Conservation (phyloP, 2,329 filamentous ascomycete genomes). For the Akanthomyces uredinophilus region DNA sequence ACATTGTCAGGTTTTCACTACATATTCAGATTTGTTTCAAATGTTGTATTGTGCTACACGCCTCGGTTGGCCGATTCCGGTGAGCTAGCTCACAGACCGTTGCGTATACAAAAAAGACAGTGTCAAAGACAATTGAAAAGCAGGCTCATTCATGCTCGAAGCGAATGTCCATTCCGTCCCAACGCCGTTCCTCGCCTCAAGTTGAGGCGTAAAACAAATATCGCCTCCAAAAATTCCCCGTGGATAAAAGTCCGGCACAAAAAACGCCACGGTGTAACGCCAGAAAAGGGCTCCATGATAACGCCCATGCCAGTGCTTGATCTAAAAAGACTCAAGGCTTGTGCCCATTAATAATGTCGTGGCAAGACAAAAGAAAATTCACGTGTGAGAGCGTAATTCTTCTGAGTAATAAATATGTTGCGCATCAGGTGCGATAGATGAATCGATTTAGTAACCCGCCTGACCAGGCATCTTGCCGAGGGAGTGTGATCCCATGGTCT, state of each 20-base stretch:
- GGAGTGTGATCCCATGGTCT: constrained; percentile 41
- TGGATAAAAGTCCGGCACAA: not conserved
- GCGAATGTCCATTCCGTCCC: constrained; percentile 11
- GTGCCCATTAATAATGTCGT: constrained; percentile 5
- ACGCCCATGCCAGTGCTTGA: constrained; percentile 2
- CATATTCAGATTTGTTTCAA: not conserved
- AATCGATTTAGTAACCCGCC: constrained; percentile 41
- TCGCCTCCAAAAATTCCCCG: not conserved
- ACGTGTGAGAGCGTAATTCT: constrained; percentile 11
- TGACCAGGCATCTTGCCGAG: constrained; percentile 53
- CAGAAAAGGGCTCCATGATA: not conserved
- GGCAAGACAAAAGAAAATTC: constrained; percentile 1
- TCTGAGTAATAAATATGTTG: not conserved
- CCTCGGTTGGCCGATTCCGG: not conserved
- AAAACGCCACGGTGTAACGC: not conserved
- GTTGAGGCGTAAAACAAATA: not conserved
- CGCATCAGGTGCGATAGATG: not conserved
- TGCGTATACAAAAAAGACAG: constrained; percentile 10
- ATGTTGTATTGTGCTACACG: constrained; percentile 8
- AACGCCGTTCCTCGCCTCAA: not conserved
- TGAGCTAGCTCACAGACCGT: not conserved
- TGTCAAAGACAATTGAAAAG: not conserved
- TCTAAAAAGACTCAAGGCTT: constrained; percentile 5
- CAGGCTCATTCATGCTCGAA: constrained; percentile 13
- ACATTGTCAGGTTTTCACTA: not conserved